Evolutionary conservation across 208 protist species (phyloP).

Genomic region (Vickermania spadyakhi): DNA sequence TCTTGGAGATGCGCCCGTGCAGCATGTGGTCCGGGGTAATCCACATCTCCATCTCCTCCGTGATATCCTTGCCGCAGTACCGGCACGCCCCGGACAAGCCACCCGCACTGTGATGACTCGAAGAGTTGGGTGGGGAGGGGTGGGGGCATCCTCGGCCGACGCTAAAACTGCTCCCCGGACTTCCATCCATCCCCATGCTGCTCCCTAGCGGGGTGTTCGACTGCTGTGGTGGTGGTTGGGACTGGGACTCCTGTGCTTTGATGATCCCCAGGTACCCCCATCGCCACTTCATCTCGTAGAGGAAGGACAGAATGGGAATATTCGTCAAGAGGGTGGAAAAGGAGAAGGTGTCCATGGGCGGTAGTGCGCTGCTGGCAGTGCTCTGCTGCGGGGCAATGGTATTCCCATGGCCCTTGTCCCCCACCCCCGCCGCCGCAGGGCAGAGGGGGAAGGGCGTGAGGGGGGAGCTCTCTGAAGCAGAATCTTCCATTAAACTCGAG

Average conservation of each 20-base stretch:
- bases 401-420: background rate
- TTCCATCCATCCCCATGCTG: slow-evolving; percentile 8
- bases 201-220: slow-evolving; percentile 7
- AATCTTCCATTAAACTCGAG: background rate
- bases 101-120: slow-evolving; percentile 5
- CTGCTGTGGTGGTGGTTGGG: slow-evolving; percentile 7
- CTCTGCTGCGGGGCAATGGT: background rate
- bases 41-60: slow-evolving; percentile 81
- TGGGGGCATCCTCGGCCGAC: background rate
- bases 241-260: slow-evolving; percentile 18
- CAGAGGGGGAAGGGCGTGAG: background rate
- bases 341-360: slow-evolving; percentile 82
- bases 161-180: background rate
- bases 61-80: slow-evolving; percentile 23
- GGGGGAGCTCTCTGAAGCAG: background rate
- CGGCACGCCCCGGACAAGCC: slow-evolving; percentile 14
- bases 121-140: background rate
- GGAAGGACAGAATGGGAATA: slow-evolving; percentile 74
- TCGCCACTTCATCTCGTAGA: slow-evolving; percentile 81
- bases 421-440: background rate
- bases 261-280: slow-evolving; percentile 59
- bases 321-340: slow-evolving; percentile 82
- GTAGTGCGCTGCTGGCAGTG: slow-evolving; percentile 17
- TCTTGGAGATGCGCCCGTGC: slow-evolving; percentile 56
- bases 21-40: slow-evolving; percentile 74